Base-by-base conservation (phyloP, 495 filamentous ascomycete genomes). In the Opeltia flavorubescens region DNA sequence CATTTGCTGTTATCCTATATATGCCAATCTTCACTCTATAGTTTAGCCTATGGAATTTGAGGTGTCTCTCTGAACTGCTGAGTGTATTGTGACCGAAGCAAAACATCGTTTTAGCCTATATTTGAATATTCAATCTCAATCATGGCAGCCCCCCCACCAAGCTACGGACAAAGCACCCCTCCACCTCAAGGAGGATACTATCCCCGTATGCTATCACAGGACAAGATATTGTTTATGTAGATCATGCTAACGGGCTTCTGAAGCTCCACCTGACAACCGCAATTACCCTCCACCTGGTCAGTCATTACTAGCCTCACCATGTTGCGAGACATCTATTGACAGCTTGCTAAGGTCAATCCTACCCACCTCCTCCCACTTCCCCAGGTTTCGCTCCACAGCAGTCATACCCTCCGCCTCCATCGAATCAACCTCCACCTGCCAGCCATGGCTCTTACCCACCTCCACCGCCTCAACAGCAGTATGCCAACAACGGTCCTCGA, bases 371-470 rank as follows among this genome's bases (percentile, higher is more conserved):
- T 15, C 61, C 57, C n/a, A 20, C 25, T n/a, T 50, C 59, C 8
- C 52, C 61, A 1, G 54, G 54, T 7, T 62, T 59, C 29, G 52
- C 66, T 21, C 55, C 63, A 12, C 62, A 62, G 4, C 54, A 60
- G 45, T 50, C 49, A 42, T 70, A 63, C 15, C 38, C 38, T 36
- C 63, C 66, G 8, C 63, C 64, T 12, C 66, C 67, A 1, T 65
- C 56, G 27, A 46, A 52, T 29, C 54, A 64, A 15, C 41, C 43
- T 8, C 48, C 55, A 12, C 41, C 50, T 4, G 6, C 49, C n/a
- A 12, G 20, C 6, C 35, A 45, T 31, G 21, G 17, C 23, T 58
- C 36, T 29, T 49, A 51, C 41, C 59, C 50, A 21, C 55, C 58
- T 25, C 59, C 53, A 18, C 58, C 55, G 20, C 38, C 24, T 53